Evolutionary conservation across 345 rosid species (phyloP).

Genomic region (Hibiscus trionum): DNA sequence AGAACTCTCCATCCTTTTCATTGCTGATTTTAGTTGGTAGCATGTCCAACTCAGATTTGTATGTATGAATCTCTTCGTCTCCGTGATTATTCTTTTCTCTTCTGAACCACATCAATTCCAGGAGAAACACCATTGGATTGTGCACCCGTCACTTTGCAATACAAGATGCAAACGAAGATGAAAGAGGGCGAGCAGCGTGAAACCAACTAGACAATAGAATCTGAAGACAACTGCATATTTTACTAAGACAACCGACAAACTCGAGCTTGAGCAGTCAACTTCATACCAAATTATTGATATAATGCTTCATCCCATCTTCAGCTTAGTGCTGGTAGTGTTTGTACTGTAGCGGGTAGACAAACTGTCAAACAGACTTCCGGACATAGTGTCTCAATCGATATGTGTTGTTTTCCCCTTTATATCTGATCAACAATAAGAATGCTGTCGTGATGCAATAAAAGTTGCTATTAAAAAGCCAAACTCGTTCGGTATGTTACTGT

Average conservation of each 20-base stretch:
- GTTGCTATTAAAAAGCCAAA: background rate
- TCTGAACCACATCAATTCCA: slow-evolving; percentile 15
- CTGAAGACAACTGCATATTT: background rate
- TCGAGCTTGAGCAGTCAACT: slow-evolving; percentile 5
- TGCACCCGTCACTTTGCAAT: slow-evolving; percentile 85
- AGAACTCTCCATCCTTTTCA: background rate
- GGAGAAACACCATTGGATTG: slow-evolving; percentile 97
- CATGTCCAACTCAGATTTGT: background rate
- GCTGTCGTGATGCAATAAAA: slow-evolving; percentile 9
- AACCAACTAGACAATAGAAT: background rate
- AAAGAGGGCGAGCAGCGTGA: slow-evolving; percentile 25
- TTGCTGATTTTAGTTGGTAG: background rate
- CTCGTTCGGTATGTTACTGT: background rate
- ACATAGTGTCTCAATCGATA: slow-evolving; percentile 5
- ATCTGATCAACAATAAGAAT: background rate
- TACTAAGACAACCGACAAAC: background rate
- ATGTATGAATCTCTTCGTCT: background rate
- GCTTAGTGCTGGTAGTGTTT: slow-evolving; percentile 6
- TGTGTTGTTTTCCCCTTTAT: background rate
- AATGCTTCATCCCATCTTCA: slow-evolving; percentile 3
- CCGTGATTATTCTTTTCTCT: background rate
- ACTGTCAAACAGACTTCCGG: background rate
- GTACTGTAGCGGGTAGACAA: slow-evolving; percentile 8
- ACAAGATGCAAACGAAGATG: slow-evolving; percentile 72
- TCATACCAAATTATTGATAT: background rate